Percentiles rank a stretch among this genome's conserved stretches.
These are phyloP conservation scores for Aspergillaceae sp. DNA, from an alignment of 2,329 filamentous ascomycete species.

Conservation along the genomic window DNA sequence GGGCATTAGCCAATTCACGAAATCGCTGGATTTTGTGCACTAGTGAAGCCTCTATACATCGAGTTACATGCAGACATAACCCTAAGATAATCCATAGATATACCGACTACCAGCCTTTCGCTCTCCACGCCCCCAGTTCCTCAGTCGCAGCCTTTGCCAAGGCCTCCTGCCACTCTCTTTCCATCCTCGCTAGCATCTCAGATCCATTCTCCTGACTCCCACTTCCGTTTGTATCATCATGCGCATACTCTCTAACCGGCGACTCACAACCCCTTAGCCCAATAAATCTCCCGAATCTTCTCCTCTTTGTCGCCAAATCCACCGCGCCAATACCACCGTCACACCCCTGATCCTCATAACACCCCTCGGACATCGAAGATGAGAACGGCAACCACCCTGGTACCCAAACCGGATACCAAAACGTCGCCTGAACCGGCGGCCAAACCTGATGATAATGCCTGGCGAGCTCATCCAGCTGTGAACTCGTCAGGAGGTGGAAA, in stretches of 20 bases:
- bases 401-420: constrained; percentile 26
- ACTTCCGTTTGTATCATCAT: background rate
- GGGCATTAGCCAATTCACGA: constrained; percentile 12
- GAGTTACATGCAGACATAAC: no score
- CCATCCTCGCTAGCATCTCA: constrained; percentile 15
- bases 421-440: constrained; percentile 24
- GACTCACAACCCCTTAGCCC: constrained; percentile 32
- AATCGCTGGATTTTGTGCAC: background rate
- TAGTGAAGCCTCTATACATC: no score
- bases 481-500: constrained; percentile 34
- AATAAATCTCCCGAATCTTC: constrained; percentile 37
- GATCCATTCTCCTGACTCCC: constrained; percentile 1
- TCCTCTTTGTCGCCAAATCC: constrained; percentile 30
- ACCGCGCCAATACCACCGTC: constrained; percentile 5
- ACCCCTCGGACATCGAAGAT: constrained; percentile 4
- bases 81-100: background rate
- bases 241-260: constrained; percentile 6
- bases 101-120: background rate
- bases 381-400: constrained; percentile 20
- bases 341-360: background rate
- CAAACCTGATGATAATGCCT: constrained; percentile 35
- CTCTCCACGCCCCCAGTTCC: constrained; percentile 14
- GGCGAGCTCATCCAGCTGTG: constrained; percentile 35
- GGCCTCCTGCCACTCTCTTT: constrained; percentile 23
- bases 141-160: constrained; percentile 18